Conservation (phyloP, 1,284 basidiomycete genomes). For the Ganoderma multipileum region DNA sequence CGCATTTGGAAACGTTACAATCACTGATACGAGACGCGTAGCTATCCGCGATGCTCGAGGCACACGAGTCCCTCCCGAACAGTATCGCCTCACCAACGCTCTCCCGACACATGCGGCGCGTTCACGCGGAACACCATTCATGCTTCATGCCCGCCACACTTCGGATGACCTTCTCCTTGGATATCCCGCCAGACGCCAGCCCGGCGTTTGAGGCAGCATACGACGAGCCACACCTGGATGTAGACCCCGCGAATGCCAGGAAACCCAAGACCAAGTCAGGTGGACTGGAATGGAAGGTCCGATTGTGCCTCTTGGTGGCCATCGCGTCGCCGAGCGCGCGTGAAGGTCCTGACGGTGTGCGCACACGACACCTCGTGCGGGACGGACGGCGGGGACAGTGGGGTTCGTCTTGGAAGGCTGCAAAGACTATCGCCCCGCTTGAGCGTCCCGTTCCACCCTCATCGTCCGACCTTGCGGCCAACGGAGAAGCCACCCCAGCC, state of each 20-base stretch:
- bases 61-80: constrained; percentile 82
- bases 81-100: constrained; percentile 50
- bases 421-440: constrained; percentile 63
- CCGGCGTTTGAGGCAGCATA: constrained; percentile 77
- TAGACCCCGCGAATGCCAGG: constrained; percentile 10
- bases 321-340: constrained; percentile 56
- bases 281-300: constrained; percentile 87
- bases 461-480: constrained; percentile 18
- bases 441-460: constrained; percentile 48
- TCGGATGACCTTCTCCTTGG: constrained; percentile 84
- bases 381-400: constrained; percentile 69
- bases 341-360: constrained; percentile 55
- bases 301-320: constrained; percentile 82
- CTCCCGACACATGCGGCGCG: constrained; percentile 60
- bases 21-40: constrained; percentile 38
- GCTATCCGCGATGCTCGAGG: constrained; percentile 86
- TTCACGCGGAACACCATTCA: constrained; percentile 85
- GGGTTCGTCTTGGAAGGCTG: constrained; percentile 71
- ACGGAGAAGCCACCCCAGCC: constrained; percentile 22
- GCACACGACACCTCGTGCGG: constrained; percentile 59
- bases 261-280: constrained; percentile 46
- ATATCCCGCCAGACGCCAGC: constrained; percentile 89
- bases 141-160: constrained; percentile 75
- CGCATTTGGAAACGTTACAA: not conserved
- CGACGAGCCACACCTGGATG: constrained; percentile 34